Conservation (phyloP, 2,329 filamentous ascomycete species). For the Epichloe hybrida region DNA sequence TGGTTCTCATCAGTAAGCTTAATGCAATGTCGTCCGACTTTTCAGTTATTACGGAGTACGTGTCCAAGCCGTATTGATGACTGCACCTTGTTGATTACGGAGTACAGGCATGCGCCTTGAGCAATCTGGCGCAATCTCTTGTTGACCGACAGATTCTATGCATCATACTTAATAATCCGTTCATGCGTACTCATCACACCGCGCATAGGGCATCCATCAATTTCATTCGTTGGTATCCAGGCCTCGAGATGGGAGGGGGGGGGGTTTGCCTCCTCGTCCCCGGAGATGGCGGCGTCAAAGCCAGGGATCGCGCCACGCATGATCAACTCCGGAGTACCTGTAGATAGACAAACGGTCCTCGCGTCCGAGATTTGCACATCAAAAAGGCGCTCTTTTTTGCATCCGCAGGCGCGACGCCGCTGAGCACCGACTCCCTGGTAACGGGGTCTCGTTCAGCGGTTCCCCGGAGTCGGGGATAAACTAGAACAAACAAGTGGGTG, state of each 20-base stretch:
- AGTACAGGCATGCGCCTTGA: not conserved
- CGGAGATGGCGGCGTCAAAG: not conserved
- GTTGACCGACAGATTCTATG: not conserved
- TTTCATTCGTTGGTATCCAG: not conserved
- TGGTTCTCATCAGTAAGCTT: no score
- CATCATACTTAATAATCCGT: not conserved
- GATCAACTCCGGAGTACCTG: not conserved
- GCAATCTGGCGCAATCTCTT: not conserved
- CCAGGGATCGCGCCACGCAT: not conserved
- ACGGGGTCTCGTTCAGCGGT: not conserved
- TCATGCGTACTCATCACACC: not conserved
- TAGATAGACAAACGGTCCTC: not conserved
- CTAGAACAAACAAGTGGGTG: not conserved
- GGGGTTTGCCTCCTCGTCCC: not conserved
- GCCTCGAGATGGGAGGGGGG: not conserved
- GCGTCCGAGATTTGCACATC: not conserved
- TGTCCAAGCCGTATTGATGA: not conserved
- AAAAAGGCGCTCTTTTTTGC: not conserved
- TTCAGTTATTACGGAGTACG: not conserved
- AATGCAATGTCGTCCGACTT: no score
- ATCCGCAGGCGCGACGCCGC: not conserved
- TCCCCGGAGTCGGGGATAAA: not conserved
- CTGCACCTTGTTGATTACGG: no score
- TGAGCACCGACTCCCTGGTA: constrained; percentile 1
- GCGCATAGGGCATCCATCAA: constrained; percentile 1